Evolutionary conservation across 176 grass and related monocot species (phyloP), one percentile per base, ranked within the genome.

Genomic region (Echinochloa phyllopogon): DNA sequence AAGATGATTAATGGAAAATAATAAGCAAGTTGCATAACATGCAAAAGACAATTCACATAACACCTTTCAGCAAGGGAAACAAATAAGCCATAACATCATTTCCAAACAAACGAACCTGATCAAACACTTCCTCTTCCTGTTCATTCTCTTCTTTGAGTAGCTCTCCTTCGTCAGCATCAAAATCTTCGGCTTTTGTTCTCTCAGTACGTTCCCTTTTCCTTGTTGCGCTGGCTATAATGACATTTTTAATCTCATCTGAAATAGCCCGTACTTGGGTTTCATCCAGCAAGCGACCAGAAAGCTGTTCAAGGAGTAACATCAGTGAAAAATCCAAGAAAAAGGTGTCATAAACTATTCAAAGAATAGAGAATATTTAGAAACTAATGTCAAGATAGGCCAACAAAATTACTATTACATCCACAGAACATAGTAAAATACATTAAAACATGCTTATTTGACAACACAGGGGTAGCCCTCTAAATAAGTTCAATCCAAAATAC

Each of bases 101-200:
- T 78, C 45, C 67, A 53, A 37, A 56, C 45, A 49, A 72, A 90
- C 10, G 9, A 79, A 94, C 97, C 94, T 96, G 97, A 81, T 99
- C 94, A 85, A 99, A 99, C 50, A 99, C 91, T 89, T 99, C 97
- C 72, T 99, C 97, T 80, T 99, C 97, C 82, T 96, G 92, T 76
- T 99, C 97, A 79, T 99, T 99, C 88, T 99, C 97, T 92, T 96
- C 97, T 84, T 99, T 84, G 47, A 99, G 91, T 65, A 99, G 49
- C 86, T 99, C 97, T 50, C 94, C 94, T 91, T 99, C 97, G 75
- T 99, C 97, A 14, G 97, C 97, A 89, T 99, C 97, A 79, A 99
- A 99, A 83, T 99, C 94, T 82, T 99, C 97, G 1, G 92, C 97
- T 85, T 96, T 96, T 10, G 94, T 89, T 77, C 97, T 85, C 47